These are phyloP conservation scores for Carpinus fangiana DNA, from an alignment of 306 rosid species.

Conservation along the genomic window DNA sequence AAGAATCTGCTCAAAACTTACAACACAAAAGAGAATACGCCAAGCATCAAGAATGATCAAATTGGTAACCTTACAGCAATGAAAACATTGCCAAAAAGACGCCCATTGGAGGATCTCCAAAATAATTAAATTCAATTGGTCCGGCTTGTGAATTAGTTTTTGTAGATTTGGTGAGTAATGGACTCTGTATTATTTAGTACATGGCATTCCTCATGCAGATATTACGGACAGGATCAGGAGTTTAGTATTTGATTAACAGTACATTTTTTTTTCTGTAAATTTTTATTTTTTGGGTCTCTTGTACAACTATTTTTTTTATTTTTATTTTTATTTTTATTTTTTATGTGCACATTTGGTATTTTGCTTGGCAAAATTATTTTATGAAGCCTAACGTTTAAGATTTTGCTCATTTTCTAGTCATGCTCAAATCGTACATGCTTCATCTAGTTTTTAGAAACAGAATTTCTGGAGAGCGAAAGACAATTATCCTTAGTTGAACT, in stretches of 20 bases:
- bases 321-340: no score
- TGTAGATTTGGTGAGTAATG: background rate
- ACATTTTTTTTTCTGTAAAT: background rate
- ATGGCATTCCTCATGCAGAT: constrained; percentile 31
- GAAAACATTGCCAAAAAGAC: constrained; percentile 17
- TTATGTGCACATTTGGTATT: no score
- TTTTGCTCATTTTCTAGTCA: background rate
- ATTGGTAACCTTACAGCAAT: constrained; percentile 1
- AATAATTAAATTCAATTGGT: constrained; percentile 4
- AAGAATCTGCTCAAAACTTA: background rate
- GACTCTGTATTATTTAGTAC: background rate
- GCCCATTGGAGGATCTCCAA: constrained; percentile 25
- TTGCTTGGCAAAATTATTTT: background rate
- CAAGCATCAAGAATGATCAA: constrained; percentile 8
- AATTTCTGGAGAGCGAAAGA: no score
- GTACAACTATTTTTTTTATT: no score
- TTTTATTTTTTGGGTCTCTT: background rate
- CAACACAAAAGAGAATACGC: constrained; percentile 31
- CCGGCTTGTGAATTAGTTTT: background rate
- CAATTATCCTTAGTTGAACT: no score
- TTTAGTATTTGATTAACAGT: no score
- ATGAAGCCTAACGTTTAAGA: background rate
- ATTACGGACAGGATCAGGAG: background rate
- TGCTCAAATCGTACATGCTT: no score
- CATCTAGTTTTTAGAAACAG: background rate